phyloP scores from a whole-genome alignment of 2,329 filamentous ascomycete genomes.

The Penicillium sp. region DNA sequence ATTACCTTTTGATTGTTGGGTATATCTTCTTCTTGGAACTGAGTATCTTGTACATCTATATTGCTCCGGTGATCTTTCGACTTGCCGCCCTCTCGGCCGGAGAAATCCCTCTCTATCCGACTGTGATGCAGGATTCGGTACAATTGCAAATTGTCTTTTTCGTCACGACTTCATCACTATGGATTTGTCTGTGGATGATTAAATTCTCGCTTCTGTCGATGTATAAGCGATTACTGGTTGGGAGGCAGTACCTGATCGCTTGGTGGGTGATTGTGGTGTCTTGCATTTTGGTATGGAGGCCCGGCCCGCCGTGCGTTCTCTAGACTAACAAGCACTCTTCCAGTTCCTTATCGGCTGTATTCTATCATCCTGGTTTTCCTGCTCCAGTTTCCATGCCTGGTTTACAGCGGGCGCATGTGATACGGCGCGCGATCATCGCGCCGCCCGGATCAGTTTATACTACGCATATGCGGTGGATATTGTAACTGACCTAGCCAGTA shows the following conservation, averaged over 20 bases:
- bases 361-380: slow-evolving; percentile 40
- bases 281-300: slow-evolving; percentile 12
- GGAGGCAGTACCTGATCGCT: slow-evolving; percentile 36
- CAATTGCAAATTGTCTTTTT: slow-evolving; percentile 45
- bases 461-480: slow-evolving; percentile 42
- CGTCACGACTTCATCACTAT: slow-evolving; percentile 43
- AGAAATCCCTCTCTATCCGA: slow-evolving; percentile 7
- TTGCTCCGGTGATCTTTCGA: slow-evolving; percentile 39
- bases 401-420: slow-evolving; percentile 36
- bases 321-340: not conserved
- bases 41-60: slow-evolving; percentile 39
- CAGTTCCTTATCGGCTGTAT: slow-evolving; percentile 44
- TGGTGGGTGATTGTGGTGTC: slow-evolving; percentile 43
- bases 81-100: slow-evolving; percentile 31
- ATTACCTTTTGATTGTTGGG: slow-evolving; percentile 32
- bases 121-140: slow-evolving; percentile 34
- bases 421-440: slow-evolving; percentile 32
- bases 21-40: slow-evolving; percentile 34
- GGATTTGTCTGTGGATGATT: slow-evolving; percentile 46
- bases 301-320: slow-evolving; percentile 15
- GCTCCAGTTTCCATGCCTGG: slow-evolving; percentile 40
- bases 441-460: slow-evolving; percentile 40
- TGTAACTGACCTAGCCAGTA: slow-evolving; percentile 42
- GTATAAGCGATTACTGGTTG: slow-evolving; percentile 42
- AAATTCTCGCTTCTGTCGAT: slow-evolving; percentile 47